These are phyloP conservation scores for Ganoderma boninense DNA, from an alignment of 1,284 basidiomycete genomes.

Conservation along the genomic window DNA sequence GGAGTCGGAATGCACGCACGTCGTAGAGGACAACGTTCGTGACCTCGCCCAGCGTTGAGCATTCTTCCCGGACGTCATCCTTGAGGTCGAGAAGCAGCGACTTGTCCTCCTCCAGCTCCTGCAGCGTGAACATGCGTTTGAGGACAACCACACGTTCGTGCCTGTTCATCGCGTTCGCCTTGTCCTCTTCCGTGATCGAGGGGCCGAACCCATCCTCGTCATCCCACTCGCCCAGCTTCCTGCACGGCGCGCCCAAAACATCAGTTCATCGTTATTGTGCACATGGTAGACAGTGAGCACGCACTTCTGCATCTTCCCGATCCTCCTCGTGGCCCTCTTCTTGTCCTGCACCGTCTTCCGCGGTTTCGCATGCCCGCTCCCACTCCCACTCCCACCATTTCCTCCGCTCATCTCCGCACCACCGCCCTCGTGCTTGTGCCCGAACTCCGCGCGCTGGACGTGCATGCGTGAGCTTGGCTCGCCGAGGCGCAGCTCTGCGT, in stretches of 20 bases:
- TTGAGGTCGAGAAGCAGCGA: conserved; percentile 92
- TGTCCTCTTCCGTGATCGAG: conserved; percentile 61
- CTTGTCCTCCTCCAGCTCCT: conserved; percentile 90
- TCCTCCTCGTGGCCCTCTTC: conserved; percentile 80
- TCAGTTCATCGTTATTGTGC: conserved; percentile 1
- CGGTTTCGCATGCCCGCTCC: conserved; percentile 48
- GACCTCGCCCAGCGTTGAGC: conserved; percentile 90
- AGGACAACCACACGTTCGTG: conserved; percentile 88
- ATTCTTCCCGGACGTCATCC: conserved; percentile 96
- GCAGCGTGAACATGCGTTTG: conserved; percentile 93
- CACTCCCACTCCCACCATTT: neutral
- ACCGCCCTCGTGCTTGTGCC: conserved; percentile 59
- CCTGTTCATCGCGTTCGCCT: conserved; percentile 54
- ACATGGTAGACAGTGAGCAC: conserved; percentile 35
- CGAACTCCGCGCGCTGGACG: conserved; percentile 89
- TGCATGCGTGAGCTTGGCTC: conserved; percentile 79
- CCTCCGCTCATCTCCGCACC: conserved; percentile 32
- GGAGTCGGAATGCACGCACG: conserved; percentile 58
- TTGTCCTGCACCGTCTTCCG: conserved; percentile 79
- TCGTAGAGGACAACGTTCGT: conserved; percentile 98
- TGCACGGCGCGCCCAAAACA: conserved; percentile 38
- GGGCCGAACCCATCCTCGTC: conserved; percentile 87
- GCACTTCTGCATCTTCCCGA: conserved; percentile 91
- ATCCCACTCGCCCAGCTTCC: conserved; percentile 88
- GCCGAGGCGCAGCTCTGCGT: conserved; percentile 91